phyloP scores from a whole-genome alignment of 2,329 filamentous ascomycete genomes.

The Clonostachys rosea region DNA sequence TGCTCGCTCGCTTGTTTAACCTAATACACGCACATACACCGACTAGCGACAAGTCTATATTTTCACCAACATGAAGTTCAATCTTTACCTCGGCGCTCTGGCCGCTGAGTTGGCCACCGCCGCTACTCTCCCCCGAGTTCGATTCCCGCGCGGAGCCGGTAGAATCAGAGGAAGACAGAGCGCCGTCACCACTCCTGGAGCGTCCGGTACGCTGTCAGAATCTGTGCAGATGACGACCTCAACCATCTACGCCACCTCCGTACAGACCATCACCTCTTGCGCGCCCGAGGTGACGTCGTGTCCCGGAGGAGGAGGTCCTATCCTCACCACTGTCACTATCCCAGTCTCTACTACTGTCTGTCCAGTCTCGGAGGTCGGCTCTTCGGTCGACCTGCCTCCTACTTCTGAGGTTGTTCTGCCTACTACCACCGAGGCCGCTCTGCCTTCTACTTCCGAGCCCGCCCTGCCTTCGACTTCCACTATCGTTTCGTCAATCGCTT shows the following conservation, averaged over 20 bases:
- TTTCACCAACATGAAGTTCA: too few species aligned
- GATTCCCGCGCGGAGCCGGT: too few species aligned
- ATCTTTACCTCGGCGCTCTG: neutral
- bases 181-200: too few species aligned
- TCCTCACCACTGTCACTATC: slow-evolving; percentile 2
- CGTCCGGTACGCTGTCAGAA: too few species aligned
- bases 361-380: slow-evolving; percentile 2
- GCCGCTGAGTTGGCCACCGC: neutral
- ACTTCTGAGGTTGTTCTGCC: neutral
- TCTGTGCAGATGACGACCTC: slow-evolving; percentile 7
- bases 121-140: neutral
- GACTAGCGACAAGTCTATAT: too few species aligned
- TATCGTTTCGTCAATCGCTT: too few species aligned
- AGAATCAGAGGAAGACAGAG: too few species aligned
- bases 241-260: slow-evolving; percentile 13
- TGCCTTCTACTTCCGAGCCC: neutral
- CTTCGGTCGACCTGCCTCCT: neutral
- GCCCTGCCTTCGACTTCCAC: too few species aligned
- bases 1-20: too few species aligned
- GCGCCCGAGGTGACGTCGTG: slow-evolving; percentile 5
- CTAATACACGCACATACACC: too few species aligned
- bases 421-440: neutral
- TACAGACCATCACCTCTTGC: slow-evolving; percentile 12
- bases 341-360: slow-evolving; percentile 1
- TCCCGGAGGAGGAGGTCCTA: slow-evolving; percentile 9